Evolutionary conservation across 352 stramenopile genomes (phyloP), one percentile per base, ranked within the genome.

Genomic region (Elongisporangium prolatum): DNA sequence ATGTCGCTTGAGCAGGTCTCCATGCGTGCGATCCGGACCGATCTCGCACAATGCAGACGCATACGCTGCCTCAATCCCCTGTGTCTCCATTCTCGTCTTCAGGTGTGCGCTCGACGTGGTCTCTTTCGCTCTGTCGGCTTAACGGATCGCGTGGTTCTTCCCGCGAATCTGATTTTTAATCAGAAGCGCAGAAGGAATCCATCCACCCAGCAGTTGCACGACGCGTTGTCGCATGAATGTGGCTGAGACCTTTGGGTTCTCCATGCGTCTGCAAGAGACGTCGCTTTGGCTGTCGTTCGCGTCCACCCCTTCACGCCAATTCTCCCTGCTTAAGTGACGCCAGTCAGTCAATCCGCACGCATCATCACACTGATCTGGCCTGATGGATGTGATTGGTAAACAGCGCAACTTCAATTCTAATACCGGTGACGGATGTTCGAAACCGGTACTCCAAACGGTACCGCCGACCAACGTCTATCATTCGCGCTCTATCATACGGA

Each of bases 321-420:
- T 9, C 28, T 40, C 28, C 5, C 2, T 13, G 14, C 4, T 13
- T 9, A 40, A 40, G 28, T 8, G 28, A 34, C 24, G 24, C 24
- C 24, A 34, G 28, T 8, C 28, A 13, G 28, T 40, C 28, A 5
- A 40, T 40, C 5, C 28, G 28, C 28, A 40, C 28, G 28, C 28
- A 40, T 40, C 28, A 8, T 40, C 28, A 40, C 14, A 9, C 28
- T 40, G 28, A 40, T 40, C 28, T 8, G 28, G 8, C 28, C n/a
- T 34, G 25, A 34, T 8, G 25, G 25, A 34, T 34, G 25, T 40
- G 28, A 25, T 52, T 25, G 18, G 48, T 52, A 52, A 52, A 52
- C 48, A 52, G 48, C 48, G 21, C 48, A 52, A 40, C 28, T 40
- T 40, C 28, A 40, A 40, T 40, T 40, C 28, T 8, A 40, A 40